phyloP scores from a whole-genome alignment of 192 early-diverging fungal genomes.

The Backusella liffmaniae region DNA sequence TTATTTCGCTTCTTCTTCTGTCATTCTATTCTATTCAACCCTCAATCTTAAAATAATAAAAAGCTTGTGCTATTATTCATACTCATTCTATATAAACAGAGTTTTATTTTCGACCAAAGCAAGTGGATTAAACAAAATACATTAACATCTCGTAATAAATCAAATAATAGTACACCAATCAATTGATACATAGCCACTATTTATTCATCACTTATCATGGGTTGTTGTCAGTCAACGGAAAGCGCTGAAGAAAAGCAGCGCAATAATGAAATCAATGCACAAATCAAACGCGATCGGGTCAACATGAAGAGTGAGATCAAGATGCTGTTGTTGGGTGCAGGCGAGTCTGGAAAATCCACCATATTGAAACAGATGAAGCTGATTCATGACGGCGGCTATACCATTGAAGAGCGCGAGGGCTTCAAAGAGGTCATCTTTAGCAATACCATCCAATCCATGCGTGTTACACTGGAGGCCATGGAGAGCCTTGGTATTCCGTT shows the following conservation, averaged over 20 bases:
- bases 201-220: constrained; percentile 58
- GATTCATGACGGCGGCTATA: constrained; percentile 95
- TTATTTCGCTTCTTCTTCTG: no score
- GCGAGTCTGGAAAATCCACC: constrained; percentile 97
- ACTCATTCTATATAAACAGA: no score
- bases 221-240: constrained; percentile 85
- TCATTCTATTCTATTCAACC: no score
- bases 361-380: constrained; percentile 99
- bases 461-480: constrained; percentile 95
- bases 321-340: constrained; percentile 91
- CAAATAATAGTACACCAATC: neutral
- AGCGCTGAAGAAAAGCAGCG: constrained; percentile 78
- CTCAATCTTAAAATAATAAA: no score
- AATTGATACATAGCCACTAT: neutral
- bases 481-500: constrained; percentile 76
- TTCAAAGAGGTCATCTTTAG: constrained; percentile 96
- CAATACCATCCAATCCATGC: constrained; percentile 95
- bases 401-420: constrained; percentile 82
- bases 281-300: constrained; percentile 79
- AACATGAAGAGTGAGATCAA: constrained; percentile 90
- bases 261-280: constrained; percentile 91
- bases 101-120: no score
- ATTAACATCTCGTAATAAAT: neutral
- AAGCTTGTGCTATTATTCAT: no score
- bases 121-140: no score